Conservation (phyloP, 306 rosid species). For the Canavalia gladiata region DNA sequence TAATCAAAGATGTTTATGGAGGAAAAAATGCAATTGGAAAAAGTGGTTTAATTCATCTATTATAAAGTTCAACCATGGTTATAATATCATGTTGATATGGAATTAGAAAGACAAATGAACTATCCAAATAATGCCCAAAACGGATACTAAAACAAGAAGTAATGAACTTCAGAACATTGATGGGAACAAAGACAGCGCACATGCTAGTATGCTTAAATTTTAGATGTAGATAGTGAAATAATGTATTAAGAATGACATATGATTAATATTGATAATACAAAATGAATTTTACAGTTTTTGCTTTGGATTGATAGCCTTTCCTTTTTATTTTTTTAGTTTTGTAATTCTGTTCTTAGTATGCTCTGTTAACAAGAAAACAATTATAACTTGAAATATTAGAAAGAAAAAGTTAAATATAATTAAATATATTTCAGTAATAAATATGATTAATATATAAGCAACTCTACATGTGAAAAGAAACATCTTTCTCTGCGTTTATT, state of each 20-base stretch:
- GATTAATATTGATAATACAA: neutral
- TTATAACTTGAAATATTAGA: neutral
- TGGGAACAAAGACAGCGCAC: neutral
- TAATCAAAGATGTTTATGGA: neutral
- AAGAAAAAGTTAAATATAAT: neutral
- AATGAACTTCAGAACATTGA: neutral
- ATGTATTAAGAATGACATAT: neutral
- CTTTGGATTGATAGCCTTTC: too few species aligned
- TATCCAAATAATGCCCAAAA: neutral
- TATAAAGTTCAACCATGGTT: neutral
- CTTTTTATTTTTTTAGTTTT: neutral
- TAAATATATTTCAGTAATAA: neutral
- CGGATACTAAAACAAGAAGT: neutral
- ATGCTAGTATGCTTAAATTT: neutral
- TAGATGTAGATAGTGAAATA: neutral
- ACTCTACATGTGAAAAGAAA: neutral
- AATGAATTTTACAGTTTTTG: neutral
- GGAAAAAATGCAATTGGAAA: neutral
- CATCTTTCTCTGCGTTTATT: neutral
- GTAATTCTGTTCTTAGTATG: neutral
- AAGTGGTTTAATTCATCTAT: neutral
- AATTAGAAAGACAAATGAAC: neutral
- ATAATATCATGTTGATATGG: neutral
- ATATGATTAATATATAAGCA: neutral
- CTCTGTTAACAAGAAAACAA: neutral